Evolutionary conservation across 352 stramenopile species (phyloP).

Genomic region (Phytophthora fragariaefolia): DNA sequence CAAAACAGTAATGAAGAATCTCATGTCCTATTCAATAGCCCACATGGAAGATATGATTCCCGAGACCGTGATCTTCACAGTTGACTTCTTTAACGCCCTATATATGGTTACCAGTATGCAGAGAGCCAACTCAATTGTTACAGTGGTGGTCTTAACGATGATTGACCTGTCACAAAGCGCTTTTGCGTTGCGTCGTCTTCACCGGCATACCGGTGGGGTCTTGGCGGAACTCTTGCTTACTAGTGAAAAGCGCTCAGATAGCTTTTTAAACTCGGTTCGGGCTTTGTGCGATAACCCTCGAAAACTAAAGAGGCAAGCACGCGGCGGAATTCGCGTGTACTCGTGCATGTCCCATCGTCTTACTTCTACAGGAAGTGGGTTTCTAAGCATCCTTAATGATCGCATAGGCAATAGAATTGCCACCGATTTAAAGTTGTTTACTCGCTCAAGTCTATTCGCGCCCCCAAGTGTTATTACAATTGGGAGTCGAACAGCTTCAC

Average conservation of each 20-base stretch:
- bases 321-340: not conserved
- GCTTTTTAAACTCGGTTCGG: not conserved
- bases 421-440: not conserved
- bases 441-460: not conserved
- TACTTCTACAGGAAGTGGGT: not conserved
- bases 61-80: slow-evolving; percentile 45
- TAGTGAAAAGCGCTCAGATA: not conserved
- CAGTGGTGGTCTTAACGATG: slow-evolving; percentile 1
- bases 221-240: not conserved
- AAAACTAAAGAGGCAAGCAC: not conserved
- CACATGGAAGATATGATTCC: slow-evolving; percentile 46
- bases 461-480: not conserved
- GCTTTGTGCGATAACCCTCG: not conserved
- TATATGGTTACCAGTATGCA: slow-evolving; percentile 51
- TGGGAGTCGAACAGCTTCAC: not conserved
- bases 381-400: not conserved
- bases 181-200: not conserved
- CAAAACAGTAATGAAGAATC: slow-evolving; percentile 34
- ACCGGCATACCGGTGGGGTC: not conserved
- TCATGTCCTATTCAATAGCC: slow-evolving; percentile 18
- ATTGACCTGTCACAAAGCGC: slow-evolving; percentile 9
- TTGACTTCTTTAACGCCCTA: slow-evolving; percentile 48
- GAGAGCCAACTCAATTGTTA: slow-evolving; percentile 16
- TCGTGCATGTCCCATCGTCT: slow-evolving; percentile 1
- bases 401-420: not conserved